Conservation (phyloP, 2,329 filamentous ascomycete species). For the Colletotrichum sansevieriae region DNA sequence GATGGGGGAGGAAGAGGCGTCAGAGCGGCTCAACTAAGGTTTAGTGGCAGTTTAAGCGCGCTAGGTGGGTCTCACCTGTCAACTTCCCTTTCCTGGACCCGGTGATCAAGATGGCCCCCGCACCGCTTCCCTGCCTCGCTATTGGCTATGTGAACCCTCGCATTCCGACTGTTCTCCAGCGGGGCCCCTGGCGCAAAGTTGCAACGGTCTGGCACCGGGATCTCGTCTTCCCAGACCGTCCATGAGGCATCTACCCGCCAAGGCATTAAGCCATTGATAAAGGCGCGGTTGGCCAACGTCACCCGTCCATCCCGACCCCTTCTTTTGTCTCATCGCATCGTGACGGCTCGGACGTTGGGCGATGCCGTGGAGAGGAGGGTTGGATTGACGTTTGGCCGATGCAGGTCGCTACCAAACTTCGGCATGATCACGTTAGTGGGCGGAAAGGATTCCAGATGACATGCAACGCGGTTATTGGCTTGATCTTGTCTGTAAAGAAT, state of each 20-base stretch:
- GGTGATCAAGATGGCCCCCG: too few relatives aligned
- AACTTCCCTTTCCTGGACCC: too few relatives aligned
- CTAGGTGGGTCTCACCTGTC: constrained; percentile 4
- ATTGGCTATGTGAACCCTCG: constrained; percentile 17
- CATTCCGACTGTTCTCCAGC: not conserved
- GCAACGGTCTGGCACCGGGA: constrained; percentile 22
- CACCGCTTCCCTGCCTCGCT: not conserved
- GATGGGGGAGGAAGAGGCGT: constrained; percentile 9
- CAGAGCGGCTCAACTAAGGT: constrained; percentile 42
- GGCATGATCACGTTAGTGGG: too few relatives aligned
- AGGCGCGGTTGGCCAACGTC: not conserved
- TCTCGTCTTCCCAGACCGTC: constrained; percentile 33
- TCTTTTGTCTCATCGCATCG: not conserved
- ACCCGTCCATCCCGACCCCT: not conserved
- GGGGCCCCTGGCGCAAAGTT: constrained; percentile 12
- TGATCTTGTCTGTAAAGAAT: too few relatives aligned
- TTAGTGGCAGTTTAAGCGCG: constrained; percentile 27
- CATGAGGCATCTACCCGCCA: constrained; percentile 26
- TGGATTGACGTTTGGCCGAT: constrained; percentile 29
- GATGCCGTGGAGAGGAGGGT: constrained; percentile 12
- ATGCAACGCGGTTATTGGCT: too few relatives aligned
- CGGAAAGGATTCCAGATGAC: not conserved
- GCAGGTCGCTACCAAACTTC: constrained; percentile 18
- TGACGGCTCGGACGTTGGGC: constrained; percentile 10
- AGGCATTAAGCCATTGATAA: constrained; percentile 24